Evolutionary conservation across 768 basidiomycete species (phyloP).

Genomic region (Mrakia gelida): DNA sequence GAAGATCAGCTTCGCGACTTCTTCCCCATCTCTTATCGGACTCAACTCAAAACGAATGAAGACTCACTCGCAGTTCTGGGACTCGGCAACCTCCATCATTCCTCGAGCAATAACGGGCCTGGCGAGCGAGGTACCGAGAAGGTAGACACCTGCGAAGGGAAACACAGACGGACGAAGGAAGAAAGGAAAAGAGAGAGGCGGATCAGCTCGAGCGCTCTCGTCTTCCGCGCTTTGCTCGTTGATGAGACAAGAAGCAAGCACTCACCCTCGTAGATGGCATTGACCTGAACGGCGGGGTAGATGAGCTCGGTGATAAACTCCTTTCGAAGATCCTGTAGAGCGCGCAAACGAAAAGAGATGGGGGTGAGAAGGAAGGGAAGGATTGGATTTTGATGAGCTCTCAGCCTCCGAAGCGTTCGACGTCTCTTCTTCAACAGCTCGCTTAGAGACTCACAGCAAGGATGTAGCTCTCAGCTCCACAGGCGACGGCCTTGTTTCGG

Average conservation of each 20-base stretch:
- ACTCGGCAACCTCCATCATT: slow-evolving; percentile 89
- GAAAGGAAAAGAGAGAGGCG: slow-evolving; percentile 9
- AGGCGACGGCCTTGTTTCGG: slow-evolving; percentile 75
- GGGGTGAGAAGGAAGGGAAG: too few relatives aligned
- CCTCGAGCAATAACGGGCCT: slow-evolving; percentile 98
- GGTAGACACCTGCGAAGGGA: slow-evolving; percentile 61
- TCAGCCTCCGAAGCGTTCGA: not conserved
- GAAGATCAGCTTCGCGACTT: not conserved
- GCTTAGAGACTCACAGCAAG: slow-evolving; percentile 57
- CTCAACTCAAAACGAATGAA: not conserved
- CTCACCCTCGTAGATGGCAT: slow-evolving; percentile 92
- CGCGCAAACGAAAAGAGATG: not conserved
- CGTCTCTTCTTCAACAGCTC: not conserved
- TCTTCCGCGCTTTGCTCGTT: too few relatives aligned
- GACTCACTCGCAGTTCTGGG: slow-evolving; percentile 90
- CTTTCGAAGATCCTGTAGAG: slow-evolving; percentile 72
- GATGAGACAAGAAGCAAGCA: too few relatives aligned
- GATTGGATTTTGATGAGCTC: not conserved
- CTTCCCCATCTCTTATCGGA: not conserved
- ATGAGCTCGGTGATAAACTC: slow-evolving; percentile 96
- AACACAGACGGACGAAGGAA: slow-evolving; percentile 48
- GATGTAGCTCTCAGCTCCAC: slow-evolving; percentile 96
- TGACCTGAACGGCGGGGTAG: slow-evolving; percentile 96
- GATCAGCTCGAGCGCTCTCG: not conserved
- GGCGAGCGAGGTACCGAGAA: slow-evolving; percentile 94